Percentiles rank a stretch among this genome's conserved stretches.
Evolutionary conservation across 768 basidiomycete species (phyloP).

Genomic region (Ephemerocybe angulata): DNA sequence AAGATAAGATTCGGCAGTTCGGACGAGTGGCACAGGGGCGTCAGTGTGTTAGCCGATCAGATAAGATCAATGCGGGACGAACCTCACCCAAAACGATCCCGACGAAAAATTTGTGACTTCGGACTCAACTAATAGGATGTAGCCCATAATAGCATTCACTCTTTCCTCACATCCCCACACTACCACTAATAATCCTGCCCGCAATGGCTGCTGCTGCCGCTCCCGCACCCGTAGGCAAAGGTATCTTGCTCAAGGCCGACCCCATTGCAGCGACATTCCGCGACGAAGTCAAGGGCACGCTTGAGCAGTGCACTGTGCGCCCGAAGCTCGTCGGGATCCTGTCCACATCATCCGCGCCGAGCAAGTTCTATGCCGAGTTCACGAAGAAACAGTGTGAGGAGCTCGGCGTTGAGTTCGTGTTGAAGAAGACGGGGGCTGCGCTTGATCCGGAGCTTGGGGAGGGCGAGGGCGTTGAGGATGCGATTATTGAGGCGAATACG

Average conservation of each 20-base stretch:
- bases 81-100: no score
- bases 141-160: no score
- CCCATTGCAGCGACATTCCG: slow-evolving; percentile 68
- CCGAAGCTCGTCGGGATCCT: slow-evolving; percentile 91
- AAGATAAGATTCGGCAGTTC: no score
- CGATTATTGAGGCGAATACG: slow-evolving; percentile 92
- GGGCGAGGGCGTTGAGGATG: slow-evolving; percentile 92
- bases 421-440: slow-evolving; percentile 68
- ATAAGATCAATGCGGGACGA: no score
- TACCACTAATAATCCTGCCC: not conserved
- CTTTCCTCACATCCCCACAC: no score
- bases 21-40: no score
- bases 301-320: slow-evolving; percentile 32
- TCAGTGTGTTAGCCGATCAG: no score
- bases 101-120: no score
- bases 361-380: slow-evolving; percentile 83
- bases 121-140: no score
- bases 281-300: slow-evolving; percentile 57
- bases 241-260: slow-evolving; percentile 77
- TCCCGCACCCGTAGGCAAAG: slow-evolving; percentile 44
- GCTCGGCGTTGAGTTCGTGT: slow-evolving; percentile 82
- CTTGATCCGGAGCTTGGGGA: slow-evolving; percentile 54
- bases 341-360: slow-evolving; percentile 77
- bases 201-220: slow-evolving; percentile 5
- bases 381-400: slow-evolving; percentile 88